Conservation (phyloP, 164 flowering plant genomes). For the Litsea cubeba region DNA sequence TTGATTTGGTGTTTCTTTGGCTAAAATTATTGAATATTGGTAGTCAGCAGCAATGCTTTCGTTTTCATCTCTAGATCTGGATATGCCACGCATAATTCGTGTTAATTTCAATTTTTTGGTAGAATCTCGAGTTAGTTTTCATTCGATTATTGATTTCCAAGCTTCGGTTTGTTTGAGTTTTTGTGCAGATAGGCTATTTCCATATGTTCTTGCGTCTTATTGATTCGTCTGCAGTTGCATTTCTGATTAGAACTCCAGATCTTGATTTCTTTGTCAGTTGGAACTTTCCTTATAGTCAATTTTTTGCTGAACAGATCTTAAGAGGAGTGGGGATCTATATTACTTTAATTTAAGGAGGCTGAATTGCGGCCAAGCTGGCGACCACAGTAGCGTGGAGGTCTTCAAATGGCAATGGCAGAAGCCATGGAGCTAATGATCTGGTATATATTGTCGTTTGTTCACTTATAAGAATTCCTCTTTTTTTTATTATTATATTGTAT, state of each 20-base stretch:
- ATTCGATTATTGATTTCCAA: not conserved
- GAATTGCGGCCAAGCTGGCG: conserved; percentile 50
- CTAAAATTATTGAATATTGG: not conserved
- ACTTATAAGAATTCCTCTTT: not conserved
- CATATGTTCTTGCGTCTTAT: not conserved
- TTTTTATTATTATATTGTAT: not conserved
- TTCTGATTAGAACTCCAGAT: not conserved
- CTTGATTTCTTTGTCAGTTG: not conserved
- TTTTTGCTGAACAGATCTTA: not conserved
- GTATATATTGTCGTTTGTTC: conserved; percentile 22
- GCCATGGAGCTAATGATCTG: conserved; percentile 55
- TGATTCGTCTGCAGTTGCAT: not conserved
- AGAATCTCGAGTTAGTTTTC: not conserved
- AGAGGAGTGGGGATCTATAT: not conserved
- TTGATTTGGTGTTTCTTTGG: not conserved
- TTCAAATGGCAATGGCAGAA: conserved; percentile 55
- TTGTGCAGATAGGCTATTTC: not conserved
- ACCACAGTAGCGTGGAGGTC: conserved; percentile 62
- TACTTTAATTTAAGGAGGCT: conserved; percentile 3
- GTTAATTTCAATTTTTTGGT: not conserved
- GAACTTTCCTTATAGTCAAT: not conserved
- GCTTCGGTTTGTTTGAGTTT: not conserved
- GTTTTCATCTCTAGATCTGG: not conserved
- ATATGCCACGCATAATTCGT: not conserved
- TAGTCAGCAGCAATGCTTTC: not conserved